Percentiles rank a stretch among this genome's conserved stretches.
phyloP scores from a whole-genome alignment of 1,284 basidiomycete genomes.

The Pseudozyma hubeiensis region DNA sequence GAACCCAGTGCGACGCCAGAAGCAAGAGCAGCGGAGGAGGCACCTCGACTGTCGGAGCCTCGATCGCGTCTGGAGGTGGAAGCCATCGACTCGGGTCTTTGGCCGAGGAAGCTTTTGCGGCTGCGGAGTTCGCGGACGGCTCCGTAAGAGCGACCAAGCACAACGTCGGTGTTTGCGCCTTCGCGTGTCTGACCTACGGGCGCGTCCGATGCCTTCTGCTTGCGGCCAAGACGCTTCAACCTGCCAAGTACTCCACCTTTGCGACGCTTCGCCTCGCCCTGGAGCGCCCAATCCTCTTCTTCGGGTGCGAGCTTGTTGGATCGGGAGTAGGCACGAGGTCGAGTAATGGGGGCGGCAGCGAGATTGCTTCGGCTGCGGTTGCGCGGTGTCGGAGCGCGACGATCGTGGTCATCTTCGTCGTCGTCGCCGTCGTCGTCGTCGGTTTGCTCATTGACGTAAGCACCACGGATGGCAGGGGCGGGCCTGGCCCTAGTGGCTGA shows the following conservation, averaged over 20 bases:
- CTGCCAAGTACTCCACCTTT: conserved; percentile 50
- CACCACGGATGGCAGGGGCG: conserved; percentile 25
- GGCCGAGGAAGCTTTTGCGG: conserved; percentile 36
- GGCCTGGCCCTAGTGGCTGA: conserved; percentile 19
- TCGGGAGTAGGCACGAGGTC: conserved; percentile 40
- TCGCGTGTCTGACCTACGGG: conserved; percentile 10
- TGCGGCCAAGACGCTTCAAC: conserved; percentile 39
- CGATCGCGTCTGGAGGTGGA: conserved; percentile 17
- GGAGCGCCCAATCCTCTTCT: conserved; percentile 41
- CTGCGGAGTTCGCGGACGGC: conserved; percentile 48
- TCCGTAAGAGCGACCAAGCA: conserved; percentile 47
- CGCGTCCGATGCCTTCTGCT: conserved; percentile 12
- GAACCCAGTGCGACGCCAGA: conserved; percentile 23
- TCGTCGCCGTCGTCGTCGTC: conserved; percentile 28
- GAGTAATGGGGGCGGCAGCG: conserved; percentile 20
- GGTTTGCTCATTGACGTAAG: conserved; percentile 23
- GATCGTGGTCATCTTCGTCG: conserved; percentile 9
- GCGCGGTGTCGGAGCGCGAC: conserved; percentile 21
- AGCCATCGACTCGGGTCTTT: conserved; percentile 14
- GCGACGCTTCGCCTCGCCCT: conserved; percentile 39
- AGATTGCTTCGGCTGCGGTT: conserved; percentile 42
- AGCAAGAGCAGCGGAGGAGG: conserved; percentile 26
- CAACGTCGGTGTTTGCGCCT: conserved; percentile 38
- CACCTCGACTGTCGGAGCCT: conserved; percentile 21
- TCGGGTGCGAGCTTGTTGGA: conserved; percentile 50